Evolutionary conservation across 176 grass and related monocot genomes (phyloP).

Genomic region (Otatea glauca): DNA sequence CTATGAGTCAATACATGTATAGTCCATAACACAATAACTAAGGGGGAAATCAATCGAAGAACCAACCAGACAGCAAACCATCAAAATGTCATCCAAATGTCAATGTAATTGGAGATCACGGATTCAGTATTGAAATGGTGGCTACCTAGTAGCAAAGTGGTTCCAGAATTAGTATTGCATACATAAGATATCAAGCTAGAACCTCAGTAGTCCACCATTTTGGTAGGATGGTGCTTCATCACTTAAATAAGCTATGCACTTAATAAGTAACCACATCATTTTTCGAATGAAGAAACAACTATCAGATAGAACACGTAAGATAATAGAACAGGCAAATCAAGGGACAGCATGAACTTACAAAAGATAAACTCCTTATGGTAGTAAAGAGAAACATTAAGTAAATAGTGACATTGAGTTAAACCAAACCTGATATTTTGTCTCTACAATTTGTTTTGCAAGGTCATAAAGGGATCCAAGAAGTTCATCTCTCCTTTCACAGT

Average conservation of each 20-base stretch:
- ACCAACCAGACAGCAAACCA: conserved; percentile 29
- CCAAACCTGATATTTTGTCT: conserved; percentile 79
- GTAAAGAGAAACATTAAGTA: conserved; percentile 30
- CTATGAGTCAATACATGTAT: background rate
- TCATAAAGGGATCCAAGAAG: conserved; percentile 86
- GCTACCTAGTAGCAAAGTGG: conserved; percentile 19
- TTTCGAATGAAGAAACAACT: conserved; percentile 1
- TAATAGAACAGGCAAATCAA: conserved; percentile 25
- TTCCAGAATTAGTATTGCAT: conserved; percentile 17
- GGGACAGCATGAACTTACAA: conserved; percentile 24
- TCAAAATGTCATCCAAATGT: conserved; percentile 9
- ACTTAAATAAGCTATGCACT: conserved; percentile 20
- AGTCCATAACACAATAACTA: conserved; percentile 31
- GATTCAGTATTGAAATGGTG: conserved; percentile 6
- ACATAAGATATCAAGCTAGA: conserved; percentile 18
- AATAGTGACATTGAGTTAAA: conserved; percentile 29
- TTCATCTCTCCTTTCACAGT: conserved; percentile 82
- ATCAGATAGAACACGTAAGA: conserved; percentile 38
- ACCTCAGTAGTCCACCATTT: background rate
- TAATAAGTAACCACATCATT: conserved; percentile 22
- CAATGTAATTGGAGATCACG: conserved; percentile 4
- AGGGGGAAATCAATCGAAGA: background rate
- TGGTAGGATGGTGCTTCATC: background rate
- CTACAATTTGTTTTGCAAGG: conserved; percentile 78
- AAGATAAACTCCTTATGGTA: conserved; percentile 17